phyloP scores from a whole-genome alignment of 1,139 yeast genomes.

The Yamadazyma aaseri region DNA sequence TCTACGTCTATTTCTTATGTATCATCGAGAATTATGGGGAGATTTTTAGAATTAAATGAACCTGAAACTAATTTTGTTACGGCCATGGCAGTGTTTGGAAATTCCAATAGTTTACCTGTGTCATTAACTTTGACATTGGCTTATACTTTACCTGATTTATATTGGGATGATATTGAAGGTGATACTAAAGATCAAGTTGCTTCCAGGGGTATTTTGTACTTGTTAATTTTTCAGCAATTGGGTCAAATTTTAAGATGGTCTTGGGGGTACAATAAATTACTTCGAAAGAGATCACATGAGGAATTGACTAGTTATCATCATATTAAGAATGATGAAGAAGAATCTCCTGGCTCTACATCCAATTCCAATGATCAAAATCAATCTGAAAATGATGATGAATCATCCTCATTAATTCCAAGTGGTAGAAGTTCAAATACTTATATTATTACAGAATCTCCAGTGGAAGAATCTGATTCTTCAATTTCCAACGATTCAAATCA shows the following conservation, averaged over 20 bases:
- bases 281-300: slow-evolving; percentile 48
- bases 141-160: slow-evolving; percentile 67
- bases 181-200: slow-evolving; percentile 74
- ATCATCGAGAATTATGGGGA: slow-evolving; percentile 52
- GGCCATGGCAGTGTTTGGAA: slow-evolving; percentile 88
- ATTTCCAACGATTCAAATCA: not conserved
- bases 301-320: slow-evolving; percentile 35
- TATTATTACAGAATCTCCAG: slow-evolving; percentile 3
- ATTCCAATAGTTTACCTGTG: slow-evolving; percentile 79
- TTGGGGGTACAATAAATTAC: slow-evolving; percentile 82
- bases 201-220: slow-evolving; percentile 73
- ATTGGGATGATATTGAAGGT: slow-evolving; percentile 69
- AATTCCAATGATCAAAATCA: not conserved
- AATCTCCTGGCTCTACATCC: not conserved
- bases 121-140: slow-evolving; percentile 71
- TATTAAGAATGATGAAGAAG: slow-evolving; percentile 12
- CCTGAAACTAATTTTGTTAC: slow-evolving; percentile 79
- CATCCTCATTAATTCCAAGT: slow-evolving; percentile 8
- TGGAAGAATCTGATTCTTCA: slow-evolving; percentile 7
- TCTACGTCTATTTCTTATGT: slow-evolving; percentile 61
- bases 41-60: slow-evolving; percentile 49
- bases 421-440: not conserved
- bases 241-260: slow-evolving; percentile 88
- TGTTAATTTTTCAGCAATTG: slow-evolving; percentile 78
- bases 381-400: slow-evolving; percentile 9